These are phyloP conservation scores for Erysimum cheiranthoides DNA, from an alignment of 345 rosid genomes.

Conservation along the genomic window DNA sequence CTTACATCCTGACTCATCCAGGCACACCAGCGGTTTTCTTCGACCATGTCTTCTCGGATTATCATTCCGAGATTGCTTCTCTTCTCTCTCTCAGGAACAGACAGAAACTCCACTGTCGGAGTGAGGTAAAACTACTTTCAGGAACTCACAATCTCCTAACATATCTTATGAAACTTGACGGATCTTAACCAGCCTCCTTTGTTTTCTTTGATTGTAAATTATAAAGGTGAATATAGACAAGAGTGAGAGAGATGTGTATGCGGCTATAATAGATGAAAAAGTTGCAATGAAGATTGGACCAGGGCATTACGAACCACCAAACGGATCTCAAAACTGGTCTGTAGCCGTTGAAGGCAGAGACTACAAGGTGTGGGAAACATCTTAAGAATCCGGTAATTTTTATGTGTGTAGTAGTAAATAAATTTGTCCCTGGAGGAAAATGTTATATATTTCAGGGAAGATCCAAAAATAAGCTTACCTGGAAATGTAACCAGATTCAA, in stretches of 20 bases:
- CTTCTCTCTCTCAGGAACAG: constrained; percentile 78
- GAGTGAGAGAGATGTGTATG: constrained; percentile 86
- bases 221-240: constrained; percentile 70
- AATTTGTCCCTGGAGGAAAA: constrained; percentile 25
- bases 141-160: neutral
- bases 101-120: constrained; percentile 81
- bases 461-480: constrained; percentile 26
- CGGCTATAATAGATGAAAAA: constrained; percentile 77
- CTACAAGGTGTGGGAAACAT: constrained; percentile 93
- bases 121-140: constrained; percentile 58
- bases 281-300: constrained; percentile 96
- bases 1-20: constrained; percentile 93
- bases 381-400: constrained; percentile 41
- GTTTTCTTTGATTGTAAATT: constrained; percentile 10
- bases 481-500: constrained; percentile 27
- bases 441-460: constrained; percentile 27
- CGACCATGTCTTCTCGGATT: constrained; percentile 80
- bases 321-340: constrained; percentile 65
- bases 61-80: constrained; percentile 69
- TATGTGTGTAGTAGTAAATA: constrained; percentile 29
- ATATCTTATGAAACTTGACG: neutral
- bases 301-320: constrained; percentile 78
- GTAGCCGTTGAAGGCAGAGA: constrained; percentile 69
- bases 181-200: constrained; percentile 7
- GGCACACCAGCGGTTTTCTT: constrained; percentile 95